Conservation (phyloP, 1,139 yeast genomes). For the Pichia sp. region DNA sequence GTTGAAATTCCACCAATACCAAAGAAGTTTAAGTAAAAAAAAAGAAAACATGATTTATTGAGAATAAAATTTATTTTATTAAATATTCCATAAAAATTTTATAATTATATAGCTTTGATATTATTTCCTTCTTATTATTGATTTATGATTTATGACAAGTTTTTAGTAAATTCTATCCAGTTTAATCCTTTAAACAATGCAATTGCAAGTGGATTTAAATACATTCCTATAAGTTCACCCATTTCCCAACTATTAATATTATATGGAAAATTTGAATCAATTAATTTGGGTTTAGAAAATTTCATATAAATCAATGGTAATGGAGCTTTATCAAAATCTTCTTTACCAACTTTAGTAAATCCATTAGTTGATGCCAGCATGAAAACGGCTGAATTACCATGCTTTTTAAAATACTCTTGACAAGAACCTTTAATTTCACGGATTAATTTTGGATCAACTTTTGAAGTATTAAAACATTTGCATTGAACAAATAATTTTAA, state of each 20-base stretch:
- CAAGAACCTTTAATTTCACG: conserved; percentile 31
- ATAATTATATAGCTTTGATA: too few species aligned
- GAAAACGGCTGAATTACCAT: conserved; percentile 49
- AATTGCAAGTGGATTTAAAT: conserved; percentile 41
- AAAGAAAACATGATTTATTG: too few species aligned
- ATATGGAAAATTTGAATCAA: conserved; percentile 29
- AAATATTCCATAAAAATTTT: too few species aligned
- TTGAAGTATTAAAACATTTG: conserved; percentile 23
- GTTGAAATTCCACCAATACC: conserved; percentile 22
- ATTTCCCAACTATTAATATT: conserved; percentile 37
- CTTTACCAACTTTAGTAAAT: conserved; percentile 53
- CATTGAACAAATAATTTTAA: conserved; percentile 27
- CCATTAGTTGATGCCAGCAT: conserved; percentile 54
- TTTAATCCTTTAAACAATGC: conserved; percentile 37
- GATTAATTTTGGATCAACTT: conserved; percentile 29
- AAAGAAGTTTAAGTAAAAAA: conserved; percentile 11
- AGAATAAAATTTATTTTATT: too few species aligned
- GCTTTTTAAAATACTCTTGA: conserved; percentile 15
- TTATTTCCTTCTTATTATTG: background rate
- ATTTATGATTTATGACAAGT: background rate
- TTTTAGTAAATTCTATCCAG: conserved; percentile 21
- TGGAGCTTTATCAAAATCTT: conserved; percentile 41
- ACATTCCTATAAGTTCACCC: conserved; percentile 33
- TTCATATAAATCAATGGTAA: conserved; percentile 53
- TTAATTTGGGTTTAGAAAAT: conserved; percentile 31